Conservation (phyloP, 495 filamentous ascomycete genomes). For the Neurospora sp. region DNA sequence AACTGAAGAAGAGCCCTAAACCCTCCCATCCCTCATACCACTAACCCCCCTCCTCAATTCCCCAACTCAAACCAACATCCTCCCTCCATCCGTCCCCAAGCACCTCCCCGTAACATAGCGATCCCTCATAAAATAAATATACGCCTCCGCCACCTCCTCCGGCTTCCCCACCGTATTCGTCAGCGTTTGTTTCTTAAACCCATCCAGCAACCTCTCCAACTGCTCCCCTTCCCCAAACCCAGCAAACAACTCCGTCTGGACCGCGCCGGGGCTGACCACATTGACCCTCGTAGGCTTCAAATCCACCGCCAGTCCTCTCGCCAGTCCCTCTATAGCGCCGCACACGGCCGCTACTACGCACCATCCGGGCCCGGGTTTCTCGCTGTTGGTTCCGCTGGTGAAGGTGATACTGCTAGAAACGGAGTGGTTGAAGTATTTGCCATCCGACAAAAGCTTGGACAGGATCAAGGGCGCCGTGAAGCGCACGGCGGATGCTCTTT, state of each 20-base stretch:
- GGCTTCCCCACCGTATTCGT: slow-evolving; percentile 37
- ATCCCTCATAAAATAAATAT: slow-evolving; percentile 54
- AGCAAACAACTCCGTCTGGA: slow-evolving; percentile 41
- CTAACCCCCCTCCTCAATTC: background rate
- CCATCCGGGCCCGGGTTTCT: background rate
- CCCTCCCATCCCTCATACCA: background rate
- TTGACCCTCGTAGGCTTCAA: slow-evolving; percentile 7
- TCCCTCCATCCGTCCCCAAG: slow-evolving; percentile 6
- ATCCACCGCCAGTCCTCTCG: slow-evolving; percentile 8
- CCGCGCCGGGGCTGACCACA: slow-evolving; percentile 33
- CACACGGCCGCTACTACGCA: background rate
- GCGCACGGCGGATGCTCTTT: slow-evolving; percentile 32
- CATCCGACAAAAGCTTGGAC: slow-evolving; percentile 32
- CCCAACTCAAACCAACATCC: background rate
- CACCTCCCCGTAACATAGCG: slow-evolving; percentile 1
- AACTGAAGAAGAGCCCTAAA: background rate
- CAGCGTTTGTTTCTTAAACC: slow-evolving; percentile 17
- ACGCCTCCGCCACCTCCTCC: slow-evolving; percentile 52
- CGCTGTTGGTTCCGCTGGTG: slow-evolving; percentile 36
- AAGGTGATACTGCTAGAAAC: slow-evolving; percentile 16
- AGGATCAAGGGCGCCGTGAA: slow-evolving; percentile 39
- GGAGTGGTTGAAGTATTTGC: slow-evolving; percentile 25
- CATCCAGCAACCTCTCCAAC: slow-evolving; percentile 21
- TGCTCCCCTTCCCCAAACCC: slow-evolving; percentile 8
- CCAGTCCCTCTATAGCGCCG: background rate